Conservation (phyloP, 345 rosid genomes). For the Eucalyptus melliodora region DNA sequence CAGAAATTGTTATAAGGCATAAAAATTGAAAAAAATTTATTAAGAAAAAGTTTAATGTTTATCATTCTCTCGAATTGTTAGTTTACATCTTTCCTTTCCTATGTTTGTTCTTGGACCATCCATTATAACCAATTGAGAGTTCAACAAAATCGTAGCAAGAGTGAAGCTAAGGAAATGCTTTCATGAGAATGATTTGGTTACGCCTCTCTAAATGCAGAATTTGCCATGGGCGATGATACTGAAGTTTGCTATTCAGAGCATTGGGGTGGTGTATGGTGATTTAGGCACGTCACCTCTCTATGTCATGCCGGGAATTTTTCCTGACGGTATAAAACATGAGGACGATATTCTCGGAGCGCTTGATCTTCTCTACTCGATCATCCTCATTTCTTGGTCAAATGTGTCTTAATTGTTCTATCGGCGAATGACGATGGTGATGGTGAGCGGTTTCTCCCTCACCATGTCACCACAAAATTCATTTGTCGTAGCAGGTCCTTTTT, state of each 20-base stretch:
- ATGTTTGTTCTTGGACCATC: not conserved
- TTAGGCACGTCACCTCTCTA: constrained; percentile 19
- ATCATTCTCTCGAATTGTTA: not conserved
- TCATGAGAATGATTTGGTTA: not conserved
- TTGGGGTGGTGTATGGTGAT: constrained; percentile 26
- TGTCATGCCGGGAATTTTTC: not conserved
- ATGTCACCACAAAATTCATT: not conserved
- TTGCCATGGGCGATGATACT: not conserved
- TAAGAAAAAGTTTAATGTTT: not conserved
- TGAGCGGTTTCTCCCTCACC: not conserved
- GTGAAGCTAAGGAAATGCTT: not conserved
- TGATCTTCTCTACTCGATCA: constrained; percentile 9
- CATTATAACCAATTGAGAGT: not conserved
- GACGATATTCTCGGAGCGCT: not conserved
- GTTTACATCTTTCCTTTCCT: not conserved
- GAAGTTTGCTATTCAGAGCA: constrained; percentile 15
- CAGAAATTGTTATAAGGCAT: not conserved
- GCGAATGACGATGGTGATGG: constrained; percentile 23
- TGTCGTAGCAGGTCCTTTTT: not conserved
- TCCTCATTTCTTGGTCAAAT: constrained; percentile 1
- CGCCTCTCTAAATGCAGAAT: not conserved
- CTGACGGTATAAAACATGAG: not conserved
- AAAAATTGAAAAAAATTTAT: not conserved
- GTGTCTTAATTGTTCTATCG: constrained; percentile 1
- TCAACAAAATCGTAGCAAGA: not conserved